Percentiles rank a stretch among this genome's conserved stretches.
Evolutionary conservation across 2,329 filamentous ascomycete genomes (phyloP).

Genomic region (Monosporascus sp.): DNA sequence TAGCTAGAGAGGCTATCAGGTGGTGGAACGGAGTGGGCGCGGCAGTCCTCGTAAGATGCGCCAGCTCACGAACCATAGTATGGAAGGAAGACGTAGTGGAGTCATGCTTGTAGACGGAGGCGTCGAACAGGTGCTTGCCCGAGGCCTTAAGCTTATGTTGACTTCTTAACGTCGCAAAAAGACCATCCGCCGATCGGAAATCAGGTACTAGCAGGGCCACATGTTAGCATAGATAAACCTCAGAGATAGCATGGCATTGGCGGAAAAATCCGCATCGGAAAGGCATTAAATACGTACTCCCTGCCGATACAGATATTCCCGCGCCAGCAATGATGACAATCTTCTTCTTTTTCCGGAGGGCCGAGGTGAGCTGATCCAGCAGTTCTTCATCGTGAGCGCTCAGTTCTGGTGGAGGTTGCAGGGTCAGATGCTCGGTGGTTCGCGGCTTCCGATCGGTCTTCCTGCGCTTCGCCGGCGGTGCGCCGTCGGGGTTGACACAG

Average conservation of each 20-base stretch:
- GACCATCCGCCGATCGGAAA: constrained; percentile 84
- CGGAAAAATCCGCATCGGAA: not conserved
- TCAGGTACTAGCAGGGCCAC: constrained; percentile 64
- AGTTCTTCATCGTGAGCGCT: constrained; percentile 50
- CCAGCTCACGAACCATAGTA: constrained; percentile 89
- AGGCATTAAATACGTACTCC: constrained; percentile 42
- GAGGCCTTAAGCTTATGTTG: constrained; percentile 91
- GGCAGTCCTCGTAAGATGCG: constrained; percentile 70
- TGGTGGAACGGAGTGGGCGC: constrained; percentile 88
- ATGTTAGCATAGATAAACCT: constrained; percentile 18
- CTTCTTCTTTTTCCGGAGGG: constrained; percentile 84
- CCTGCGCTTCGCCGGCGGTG: constrained; percentile 71
- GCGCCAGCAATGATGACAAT: constrained; percentile 96
- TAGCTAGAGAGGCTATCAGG: constrained; percentile 81
- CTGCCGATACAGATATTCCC: constrained; percentile 93
- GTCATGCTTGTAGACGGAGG: constrained; percentile 93
- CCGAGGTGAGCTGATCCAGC: constrained; percentile 66
- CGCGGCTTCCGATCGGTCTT: constrained; percentile 59
- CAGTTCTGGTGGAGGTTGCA: constrained; percentile 49
- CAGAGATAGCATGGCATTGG: constrained; percentile 1
- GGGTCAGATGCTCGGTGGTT: constrained; percentile 76
- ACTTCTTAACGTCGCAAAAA: constrained; percentile 79
- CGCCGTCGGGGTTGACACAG: constrained; percentile 48
- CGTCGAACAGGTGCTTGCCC: constrained; percentile 94
- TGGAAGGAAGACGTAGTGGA: constrained; percentile 87